Percentiles rank a stretch among this genome's conserved stretches.
Evolutionary conservation across 2,329 filamentous ascomycete species (phyloP).

Genomic region (Penicillium capsulatum): DNA sequence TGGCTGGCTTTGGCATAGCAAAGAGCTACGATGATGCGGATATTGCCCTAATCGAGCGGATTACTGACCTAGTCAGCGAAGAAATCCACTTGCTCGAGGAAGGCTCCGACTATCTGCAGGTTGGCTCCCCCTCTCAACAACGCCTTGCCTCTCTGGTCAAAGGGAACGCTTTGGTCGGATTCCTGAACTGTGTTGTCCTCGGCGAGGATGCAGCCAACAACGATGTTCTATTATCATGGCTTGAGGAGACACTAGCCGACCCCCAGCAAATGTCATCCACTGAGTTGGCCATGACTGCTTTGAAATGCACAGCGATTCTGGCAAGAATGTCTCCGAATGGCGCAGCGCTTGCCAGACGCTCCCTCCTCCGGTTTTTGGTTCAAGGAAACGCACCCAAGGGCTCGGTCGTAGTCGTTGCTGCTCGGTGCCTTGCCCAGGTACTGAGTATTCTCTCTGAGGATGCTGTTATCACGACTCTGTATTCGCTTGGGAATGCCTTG

Average conservation of each 20-base stretch:
- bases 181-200: conserved; percentile 76
- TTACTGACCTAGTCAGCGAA: conserved; percentile 70
- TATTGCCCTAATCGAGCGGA: conserved; percentile 48
- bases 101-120: conserved; percentile 80
- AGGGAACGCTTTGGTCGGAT: conserved; percentile 73
- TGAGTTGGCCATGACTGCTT: conserved; percentile 68
- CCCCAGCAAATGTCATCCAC: conserved; percentile 76
- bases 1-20: conserved; percentile 52
- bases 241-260: conserved; percentile 77
- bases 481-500: conserved; percentile 92
- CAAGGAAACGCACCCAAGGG: conserved; percentile 66
- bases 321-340: conserved; percentile 69
- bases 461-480: conserved; percentile 88
- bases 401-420: conserved; percentile 68
- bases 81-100: conserved; percentile 85
- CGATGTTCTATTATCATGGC: conserved; percentile 75
- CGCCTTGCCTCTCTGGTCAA: conserved; percentile 81
- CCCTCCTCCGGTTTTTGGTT: conserved; percentile 81
- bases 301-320: conserved; percentile 77
- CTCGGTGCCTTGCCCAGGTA: conserved; percentile 77
- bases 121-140: conserved; percentile 83
- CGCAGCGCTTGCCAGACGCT: conserved; percentile 70
- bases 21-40: conserved; percentile 40
- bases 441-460: conserved; percentile 83
- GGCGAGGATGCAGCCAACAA: conserved; percentile 77